Conservation (phyloP, 106 monocot genomes). For the Phalaenopsis aphrodite region DNA sequence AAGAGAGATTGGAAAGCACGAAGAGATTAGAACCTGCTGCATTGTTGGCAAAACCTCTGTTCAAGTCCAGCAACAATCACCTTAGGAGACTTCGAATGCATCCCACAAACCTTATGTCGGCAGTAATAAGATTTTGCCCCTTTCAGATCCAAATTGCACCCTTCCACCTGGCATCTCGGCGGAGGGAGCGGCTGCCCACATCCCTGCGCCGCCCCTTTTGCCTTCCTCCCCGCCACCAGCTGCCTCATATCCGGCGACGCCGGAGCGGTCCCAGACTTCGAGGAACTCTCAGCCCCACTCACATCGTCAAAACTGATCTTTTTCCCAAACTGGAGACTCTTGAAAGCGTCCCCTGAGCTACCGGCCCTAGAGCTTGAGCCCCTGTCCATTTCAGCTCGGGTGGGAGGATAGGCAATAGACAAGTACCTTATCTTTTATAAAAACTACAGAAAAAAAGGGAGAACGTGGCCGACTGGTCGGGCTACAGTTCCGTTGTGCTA, state of each 20-base stretch:
- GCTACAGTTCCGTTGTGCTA: neutral
- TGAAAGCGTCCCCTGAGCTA: slow-evolving; percentile 8
- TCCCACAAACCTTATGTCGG: slow-evolving; percentile 36
- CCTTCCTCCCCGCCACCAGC: slow-evolving; percentile 9
- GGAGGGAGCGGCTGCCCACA: slow-evolving; percentile 4
- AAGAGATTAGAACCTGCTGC: slow-evolving; percentile 28
- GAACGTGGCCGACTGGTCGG: neutral
- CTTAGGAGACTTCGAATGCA: slow-evolving; percentile 34
- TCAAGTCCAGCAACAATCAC: slow-evolving; percentile 28
- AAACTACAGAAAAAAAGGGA: no score
- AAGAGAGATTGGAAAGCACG: neutral
- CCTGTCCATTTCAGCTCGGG: slow-evolving; percentile 10
- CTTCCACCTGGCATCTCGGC: slow-evolving; percentile 36
- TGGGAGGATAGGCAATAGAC: neutral
- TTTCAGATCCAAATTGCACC: slow-evolving; percentile 30
- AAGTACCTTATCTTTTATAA: neutral
- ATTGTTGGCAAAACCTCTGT: slow-evolving; percentile 42
- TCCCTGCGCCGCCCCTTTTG: slow-evolving; percentile 11
- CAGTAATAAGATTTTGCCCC: slow-evolving; percentile 32
- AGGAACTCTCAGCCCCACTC: neutral
- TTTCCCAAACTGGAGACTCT: slow-evolving; percentile 7
- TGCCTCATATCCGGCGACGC: slow-evolving; percentile 5
- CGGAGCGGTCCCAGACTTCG: neutral
- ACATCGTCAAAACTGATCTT: slow-evolving; percentile 11
- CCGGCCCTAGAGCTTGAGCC: slow-evolving; percentile 10